Evolutionary conservation across 2,329 filamentous ascomycete species (phyloP), one percentile per base, ranked within the genome.

Genomic region (Colletotrichum plurivorum): DNA sequence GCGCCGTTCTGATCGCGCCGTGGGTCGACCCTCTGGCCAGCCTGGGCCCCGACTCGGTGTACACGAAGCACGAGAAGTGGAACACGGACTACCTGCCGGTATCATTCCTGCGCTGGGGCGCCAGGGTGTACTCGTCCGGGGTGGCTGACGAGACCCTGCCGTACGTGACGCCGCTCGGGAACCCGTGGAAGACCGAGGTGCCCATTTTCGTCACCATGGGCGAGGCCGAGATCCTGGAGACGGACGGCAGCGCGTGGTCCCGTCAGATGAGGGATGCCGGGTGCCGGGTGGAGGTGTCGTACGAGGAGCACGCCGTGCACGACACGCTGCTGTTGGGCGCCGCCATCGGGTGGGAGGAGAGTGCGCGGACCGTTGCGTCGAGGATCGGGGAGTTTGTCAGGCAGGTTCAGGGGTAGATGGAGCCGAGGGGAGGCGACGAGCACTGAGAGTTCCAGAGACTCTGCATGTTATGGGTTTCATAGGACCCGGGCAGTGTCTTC

Each of bases 371-470:
- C 27, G 63, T 65, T n/a, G 63, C 63, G 8, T 43, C 36, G 9
- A 60, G 46, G 20, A 65, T 65, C 10, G 63, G 63, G 10, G 36
- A 53, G 39, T 65, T 65, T 16, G 18, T 65, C 13, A 52, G 10
- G 13, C 31, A 39, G 15, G 46, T 59, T 4, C 46, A 53, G n/a
- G 45, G 25, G 31, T 31, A 18, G 20, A 31, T 27, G 20, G 53
- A 27, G 43, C 18, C 36, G 20, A 25, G 51, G 4, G n/a, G 76
- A 73, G 10, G 66, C 76, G 78, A 9, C 46, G 90, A 0, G 90
- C 81, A 1, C 22, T 22, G 22, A 22, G 95, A 88, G 52, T 84
- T 79, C 10, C 80, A 76, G 2, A 78, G 76, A 39, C 81, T 80
- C 80, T 1, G 85, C 83, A 74, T 92, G 92, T 22, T 22, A 4